A percentile compares a stretch with the other conserved stretches of the same genome.
phyloP scores from a whole-genome alignment of 1,284 basidiomycete species.

The Tilletia setariae region DNA sequence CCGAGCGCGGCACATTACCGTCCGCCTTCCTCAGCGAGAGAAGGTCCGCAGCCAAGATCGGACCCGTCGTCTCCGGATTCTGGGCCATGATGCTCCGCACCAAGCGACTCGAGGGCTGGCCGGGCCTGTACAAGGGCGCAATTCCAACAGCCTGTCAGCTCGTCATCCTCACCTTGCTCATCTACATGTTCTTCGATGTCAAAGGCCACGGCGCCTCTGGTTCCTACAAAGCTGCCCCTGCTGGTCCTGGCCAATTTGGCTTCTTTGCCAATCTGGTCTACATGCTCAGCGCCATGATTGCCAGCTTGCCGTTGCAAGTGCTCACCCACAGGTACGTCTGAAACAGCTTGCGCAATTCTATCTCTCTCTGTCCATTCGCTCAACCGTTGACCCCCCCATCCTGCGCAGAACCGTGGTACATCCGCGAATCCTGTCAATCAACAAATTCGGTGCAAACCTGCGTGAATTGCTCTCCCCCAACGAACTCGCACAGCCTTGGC shows the following conservation, averaged over 20 bases:
- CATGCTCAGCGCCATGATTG: slow-evolving; percentile 36
- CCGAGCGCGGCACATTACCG: slow-evolving; percentile 24
- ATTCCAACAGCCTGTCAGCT: slow-evolving; percentile 24
- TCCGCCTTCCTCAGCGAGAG: slow-evolving; percentile 34
- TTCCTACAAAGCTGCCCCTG: slow-evolving; percentile 40
- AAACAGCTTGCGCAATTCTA: slow-evolving; percentile 1
- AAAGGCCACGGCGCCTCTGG: slow-evolving; percentile 29
- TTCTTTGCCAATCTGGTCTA: slow-evolving; percentile 44
- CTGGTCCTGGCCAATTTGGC: slow-evolving; percentile 39
- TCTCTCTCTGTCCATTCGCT: too few species aligned
- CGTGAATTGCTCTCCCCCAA: slow-evolving; percentile 40
- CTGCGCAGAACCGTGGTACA: slow-evolving; percentile 44
- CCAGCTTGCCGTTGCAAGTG: slow-evolving; percentile 44
- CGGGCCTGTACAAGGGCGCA: slow-evolving; percentile 46
- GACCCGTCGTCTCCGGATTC: slow-evolving; percentile 48
- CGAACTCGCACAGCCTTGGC: slow-evolving; percentile 47
- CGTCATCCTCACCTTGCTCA: slow-evolving; percentile 29
- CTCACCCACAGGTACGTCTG: slow-evolving; percentile 35
- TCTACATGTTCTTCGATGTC: slow-evolving; percentile 38
- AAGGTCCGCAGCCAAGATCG: slow-evolving; percentile 43
- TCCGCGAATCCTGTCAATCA: slow-evolving; percentile 36
- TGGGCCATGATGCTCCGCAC: slow-evolving; percentile 44
- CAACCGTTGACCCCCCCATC: too few species aligned
- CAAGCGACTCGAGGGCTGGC: slow-evolving; percentile 48
- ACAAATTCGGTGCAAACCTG: slow-evolving; percentile 30